Conservation (phyloP, 768 basidiomycete species). For the Dioszegia crocea region DNA sequence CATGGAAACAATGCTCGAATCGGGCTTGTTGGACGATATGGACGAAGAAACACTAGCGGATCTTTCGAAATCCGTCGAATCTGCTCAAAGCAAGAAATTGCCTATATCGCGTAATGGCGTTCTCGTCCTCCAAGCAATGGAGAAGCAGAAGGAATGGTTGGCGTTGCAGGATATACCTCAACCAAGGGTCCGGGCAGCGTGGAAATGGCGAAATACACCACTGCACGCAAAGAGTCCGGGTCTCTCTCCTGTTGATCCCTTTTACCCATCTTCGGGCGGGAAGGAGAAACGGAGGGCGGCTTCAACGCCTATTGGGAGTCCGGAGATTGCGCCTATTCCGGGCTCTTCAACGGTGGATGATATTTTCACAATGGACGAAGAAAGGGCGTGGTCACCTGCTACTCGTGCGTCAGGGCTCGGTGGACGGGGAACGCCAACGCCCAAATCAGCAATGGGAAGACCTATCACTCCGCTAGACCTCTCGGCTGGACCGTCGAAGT, state of each 20-base stretch:
- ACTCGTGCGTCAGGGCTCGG: background rate
- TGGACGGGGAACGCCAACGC: background rate
- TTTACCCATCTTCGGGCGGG: constrained; percentile 7
- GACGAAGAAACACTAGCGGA: constrained; percentile 62
- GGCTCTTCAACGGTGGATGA: constrained; percentile 56
- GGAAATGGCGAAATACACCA: constrained; percentile 22
- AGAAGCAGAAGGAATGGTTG: constrained; percentile 68
- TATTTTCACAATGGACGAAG: constrained; percentile 81
- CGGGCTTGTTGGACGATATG: constrained; percentile 72
- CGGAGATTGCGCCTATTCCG: constrained; percentile 43
- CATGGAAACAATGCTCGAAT: constrained; percentile 81
- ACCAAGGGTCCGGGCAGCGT: constrained; percentile 41
- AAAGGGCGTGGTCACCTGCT: constrained; percentile 25
- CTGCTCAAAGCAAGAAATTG: constrained; percentile 63
- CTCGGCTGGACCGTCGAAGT: constrained; percentile 15
- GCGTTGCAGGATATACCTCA: constrained; percentile 51
- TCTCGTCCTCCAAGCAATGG: constrained; percentile 59
- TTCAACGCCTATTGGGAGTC: constrained; percentile 34
- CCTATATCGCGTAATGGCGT: constrained; percentile 62
- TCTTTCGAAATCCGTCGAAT: constrained; percentile 60
- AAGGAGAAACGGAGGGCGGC: constrained; percentile 12
- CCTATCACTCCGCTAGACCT: constrained; percentile 37
- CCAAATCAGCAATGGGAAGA: background rate
- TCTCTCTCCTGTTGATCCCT: constrained; percentile 37
- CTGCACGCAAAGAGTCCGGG: constrained; percentile 30